Base-by-base conservation (phyloP, 116 monocot genomes). In the Cymodocea nodosa region DNA sequence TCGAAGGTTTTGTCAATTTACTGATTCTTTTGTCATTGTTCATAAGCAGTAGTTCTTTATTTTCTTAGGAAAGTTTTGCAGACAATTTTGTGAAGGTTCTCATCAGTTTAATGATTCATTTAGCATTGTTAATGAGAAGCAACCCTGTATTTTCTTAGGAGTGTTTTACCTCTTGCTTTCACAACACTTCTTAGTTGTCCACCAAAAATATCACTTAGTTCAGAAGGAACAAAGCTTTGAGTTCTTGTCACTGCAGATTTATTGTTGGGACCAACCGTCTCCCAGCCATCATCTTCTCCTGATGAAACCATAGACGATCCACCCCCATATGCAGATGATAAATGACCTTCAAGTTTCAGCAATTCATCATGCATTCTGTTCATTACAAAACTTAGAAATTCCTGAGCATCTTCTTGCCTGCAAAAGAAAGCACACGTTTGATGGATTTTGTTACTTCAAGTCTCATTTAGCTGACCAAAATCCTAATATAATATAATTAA, bases 371-470 rank as follows among this genome's bases (percentile, higher is more conserved):
- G 97, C 83, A 91, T 85, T 74, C 72, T 77, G 65, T 97, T 88
- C 97, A 97, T 88, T 13, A 85, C 68, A 75, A 88, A 97, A 66
- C 91, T 86, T 24, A 97, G 70, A 77, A 97, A 91, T 70, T 97
- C 97, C 69, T 91, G 97, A n/a, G 97, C 97, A 84, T 97, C 97
- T 83, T 97, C 97, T 73, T 97, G 97, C 64, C 97, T 93, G 81
- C 2, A 77, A 64, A 68, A 54, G 52, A 69, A 35, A 69, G 36
- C 16, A 62, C 19, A 56, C 22, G n/a, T 56, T 10, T 23, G 22
- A 18, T 22, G 7, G 56, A 1, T 56, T 8, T 56, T 22, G 56
- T 9, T 56, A 56, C 23, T 56, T 19, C 2, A 56, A 23, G 56
- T 30, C 30, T 30, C 30, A 30, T 30, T 30, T 30, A 30, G 30